Percentiles rank a stretch among this genome's conserved stretches.
Evolutionary conservation across 345 rosid species (phyloP).

Genomic region (Populus nigra): DNA sequence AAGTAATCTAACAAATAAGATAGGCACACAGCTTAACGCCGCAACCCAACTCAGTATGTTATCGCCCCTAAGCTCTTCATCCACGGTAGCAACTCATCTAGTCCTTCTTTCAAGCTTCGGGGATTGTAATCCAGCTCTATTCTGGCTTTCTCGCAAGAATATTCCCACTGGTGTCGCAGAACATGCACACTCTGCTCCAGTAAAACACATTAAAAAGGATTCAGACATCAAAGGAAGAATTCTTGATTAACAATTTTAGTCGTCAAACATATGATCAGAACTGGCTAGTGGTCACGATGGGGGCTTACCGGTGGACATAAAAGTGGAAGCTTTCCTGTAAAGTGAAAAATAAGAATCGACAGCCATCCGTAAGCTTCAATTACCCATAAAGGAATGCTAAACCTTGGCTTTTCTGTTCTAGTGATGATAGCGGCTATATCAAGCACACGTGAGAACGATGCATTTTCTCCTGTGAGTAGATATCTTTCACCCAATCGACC

Average conservation of each 20-base stretch:
- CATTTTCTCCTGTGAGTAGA: conserved; percentile 84
- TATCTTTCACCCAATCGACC: conserved; percentile 74
- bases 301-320: conserved; percentile 76
- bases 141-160: conserved; percentile 82
- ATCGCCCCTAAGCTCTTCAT: conserved; percentile 63
- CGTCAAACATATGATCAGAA: background rate
- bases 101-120: conserved; percentile 73
- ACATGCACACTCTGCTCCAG: conserved; percentile 62
- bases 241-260: background rate
- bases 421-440: conserved; percentile 74
- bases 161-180: conserved; percentile 82
- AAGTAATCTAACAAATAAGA: background rate
- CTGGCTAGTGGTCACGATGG: background rate
- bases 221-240: background rate
- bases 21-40: background rate
- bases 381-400: conserved; percentile 60
- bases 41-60: conserved; percentile 41
- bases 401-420: conserved; percentile 56
- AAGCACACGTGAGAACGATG: conserved; percentile 61
- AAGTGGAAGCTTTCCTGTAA: conserved; percentile 83
- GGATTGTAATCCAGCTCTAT: conserved; percentile 73
- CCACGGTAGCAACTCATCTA: conserved; percentile 78
- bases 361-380: conserved; percentile 71
- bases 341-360: conserved; percentile 50
- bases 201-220: background rate